Percentiles rank a stretch among this genome's conserved stretches.
Conservation (phyloP, 169 alveolate species). For the Eimeria brunetti region DNA sequence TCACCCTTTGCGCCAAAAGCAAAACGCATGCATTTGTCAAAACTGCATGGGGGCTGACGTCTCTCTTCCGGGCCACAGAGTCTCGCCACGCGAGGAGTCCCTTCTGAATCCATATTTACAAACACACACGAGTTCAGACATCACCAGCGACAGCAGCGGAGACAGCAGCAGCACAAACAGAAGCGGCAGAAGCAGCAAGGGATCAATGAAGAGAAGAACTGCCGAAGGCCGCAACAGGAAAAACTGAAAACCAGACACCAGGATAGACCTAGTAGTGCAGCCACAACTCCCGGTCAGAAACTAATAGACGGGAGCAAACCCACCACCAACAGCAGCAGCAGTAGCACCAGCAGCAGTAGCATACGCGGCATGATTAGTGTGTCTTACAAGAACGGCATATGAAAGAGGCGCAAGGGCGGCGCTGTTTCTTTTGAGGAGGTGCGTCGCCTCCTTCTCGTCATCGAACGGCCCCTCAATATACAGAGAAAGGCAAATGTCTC, state of each 20-base stretch:
- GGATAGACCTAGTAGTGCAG: not conserved
- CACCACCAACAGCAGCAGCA: not conserved
- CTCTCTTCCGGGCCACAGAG: conserved; percentile 53
- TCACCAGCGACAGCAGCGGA: conserved; percentile 15
- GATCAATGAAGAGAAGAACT: not conserved
- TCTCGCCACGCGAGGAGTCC: conserved; percentile 71
- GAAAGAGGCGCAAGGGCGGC: conserved; percentile 75
- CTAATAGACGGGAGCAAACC: not conserved
- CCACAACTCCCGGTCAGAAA: not conserved
- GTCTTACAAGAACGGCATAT: conserved; percentile 64
- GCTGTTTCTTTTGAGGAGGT: conserved; percentile 56
- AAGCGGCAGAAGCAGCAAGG: not conserved
- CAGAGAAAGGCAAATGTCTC: conserved; percentile 62
- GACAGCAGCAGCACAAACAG: not conserved
- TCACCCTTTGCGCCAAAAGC: conserved; percentile 68
- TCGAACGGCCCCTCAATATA: conserved; percentile 77
- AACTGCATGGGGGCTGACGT: conserved; percentile 73
- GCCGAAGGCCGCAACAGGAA: not conserved
- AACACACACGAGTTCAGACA: not conserved
- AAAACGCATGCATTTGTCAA: conserved; percentile 54
- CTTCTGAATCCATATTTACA: conserved; percentile 1
- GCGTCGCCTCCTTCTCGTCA: conserved; percentile 67
- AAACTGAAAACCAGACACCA: not conserved
- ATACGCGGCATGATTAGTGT: not conserved
- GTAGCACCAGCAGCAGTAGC: not conserved